phyloP scores from a whole-genome alignment of 495 filamentous ascomycete genomes.

The Saxispiralis lemnorum region DNA sequence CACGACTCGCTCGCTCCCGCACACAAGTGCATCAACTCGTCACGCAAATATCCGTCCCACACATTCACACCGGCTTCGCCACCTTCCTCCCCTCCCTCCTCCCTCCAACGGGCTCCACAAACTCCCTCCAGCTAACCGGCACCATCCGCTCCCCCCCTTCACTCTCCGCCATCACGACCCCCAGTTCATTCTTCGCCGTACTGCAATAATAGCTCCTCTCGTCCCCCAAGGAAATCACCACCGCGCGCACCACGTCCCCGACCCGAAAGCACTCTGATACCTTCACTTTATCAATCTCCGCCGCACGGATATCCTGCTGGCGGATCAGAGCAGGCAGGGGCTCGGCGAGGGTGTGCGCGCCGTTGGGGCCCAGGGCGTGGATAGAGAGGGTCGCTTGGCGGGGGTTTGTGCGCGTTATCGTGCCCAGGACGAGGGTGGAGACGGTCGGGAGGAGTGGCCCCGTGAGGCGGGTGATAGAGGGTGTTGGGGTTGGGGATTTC shows the following conservation, averaged over 20 bases:
- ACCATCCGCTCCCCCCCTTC: constrained; percentile 78
- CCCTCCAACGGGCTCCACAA: constrained; percentile 68
- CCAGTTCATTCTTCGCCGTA: constrained; percentile 76
- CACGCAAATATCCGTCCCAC: too few species aligned
- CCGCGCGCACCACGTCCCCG: constrained; percentile 79
- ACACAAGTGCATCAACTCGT: too few species aligned
- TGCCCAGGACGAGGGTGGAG: constrained; percentile 59
- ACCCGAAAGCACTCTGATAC: constrained; percentile 82
- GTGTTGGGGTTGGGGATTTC: constrained; percentile 19
- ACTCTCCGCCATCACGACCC: constrained; percentile 84
- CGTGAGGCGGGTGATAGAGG: constrained; percentile 29
- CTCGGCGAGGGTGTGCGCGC: constrained; percentile 32
- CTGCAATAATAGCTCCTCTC: constrained; percentile 84
- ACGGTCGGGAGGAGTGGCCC: constrained; percentile 43
- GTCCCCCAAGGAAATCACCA: constrained; percentile 74
- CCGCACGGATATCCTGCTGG: constrained; percentile 78
- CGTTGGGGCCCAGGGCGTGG: constrained; percentile 25
- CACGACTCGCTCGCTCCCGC: too few species aligned
- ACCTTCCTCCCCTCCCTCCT: constrained; percentile 70
- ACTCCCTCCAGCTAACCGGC: constrained; percentile 88
- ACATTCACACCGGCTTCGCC: constrained; percentile 65
- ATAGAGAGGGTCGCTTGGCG: constrained; percentile 71
- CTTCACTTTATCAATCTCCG: constrained; percentile 87
- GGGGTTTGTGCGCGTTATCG: constrained; percentile 66
- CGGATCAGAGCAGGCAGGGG: constrained; percentile 32